A percentile compares a stretch with the other conserved stretches of the same genome.
phyloP scores from a whole-genome alignment of 345 rosid species.

The Euphorbia tirucalli region DNA sequence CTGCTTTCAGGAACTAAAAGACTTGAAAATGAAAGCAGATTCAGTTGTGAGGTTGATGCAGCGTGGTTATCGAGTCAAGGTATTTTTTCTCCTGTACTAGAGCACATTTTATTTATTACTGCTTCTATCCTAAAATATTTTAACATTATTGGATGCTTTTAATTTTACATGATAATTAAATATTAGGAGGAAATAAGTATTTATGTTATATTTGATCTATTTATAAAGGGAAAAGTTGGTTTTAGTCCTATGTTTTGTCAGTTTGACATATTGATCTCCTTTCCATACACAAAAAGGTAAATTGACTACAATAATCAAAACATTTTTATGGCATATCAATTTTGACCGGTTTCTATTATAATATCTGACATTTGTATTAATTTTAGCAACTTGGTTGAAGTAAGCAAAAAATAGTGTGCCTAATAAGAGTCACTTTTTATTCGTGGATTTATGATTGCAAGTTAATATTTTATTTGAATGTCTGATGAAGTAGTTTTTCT shows the following conservation, averaged over 20 bases:
- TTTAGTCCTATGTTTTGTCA: not conserved
- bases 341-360: not conserved
- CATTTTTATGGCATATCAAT: not conserved
- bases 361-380: not conserved
- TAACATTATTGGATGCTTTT: constrained; percentile 3
- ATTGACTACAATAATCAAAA: not conserved
- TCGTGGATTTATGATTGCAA: no score
- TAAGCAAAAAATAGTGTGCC: no score
- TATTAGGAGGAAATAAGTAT: no score
- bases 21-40: constrained; percentile 72
- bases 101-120: not conserved
- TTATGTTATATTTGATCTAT: no score
- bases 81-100: constrained; percentile 21
- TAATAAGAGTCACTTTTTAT: no score
- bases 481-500: no score
- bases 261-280: not conserved
- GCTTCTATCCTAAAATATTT: not conserved
- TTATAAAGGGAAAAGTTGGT: no score
- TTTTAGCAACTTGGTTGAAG: not conserved
- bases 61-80: constrained; percentile 90
- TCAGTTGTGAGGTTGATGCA: constrained; percentile 60
- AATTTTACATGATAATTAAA: no score
- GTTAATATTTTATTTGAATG: no score
- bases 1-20: constrained; percentile 66
- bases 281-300: not conserved